Conservation (phyloP, 805 yeast genomes). For the Starmerella bombicola region DNA sequence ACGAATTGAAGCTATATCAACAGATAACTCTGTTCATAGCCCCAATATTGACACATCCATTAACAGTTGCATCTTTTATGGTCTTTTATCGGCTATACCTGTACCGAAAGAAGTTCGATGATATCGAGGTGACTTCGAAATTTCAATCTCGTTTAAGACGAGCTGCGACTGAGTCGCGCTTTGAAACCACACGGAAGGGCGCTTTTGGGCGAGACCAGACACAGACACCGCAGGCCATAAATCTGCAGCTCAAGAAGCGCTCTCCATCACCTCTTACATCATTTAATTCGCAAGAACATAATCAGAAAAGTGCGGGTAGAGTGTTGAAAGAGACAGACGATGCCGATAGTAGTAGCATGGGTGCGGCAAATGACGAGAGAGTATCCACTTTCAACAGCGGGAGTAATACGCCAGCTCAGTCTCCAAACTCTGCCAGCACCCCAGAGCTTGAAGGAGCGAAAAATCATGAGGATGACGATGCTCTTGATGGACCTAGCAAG, state of each 20-base stretch:
- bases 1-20: conserved; percentile 56
- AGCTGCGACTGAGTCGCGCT: conserved; percentile 49
- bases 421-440: background rate
- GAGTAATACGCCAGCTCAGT: background rate
- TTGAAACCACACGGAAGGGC: conserved; percentile 21
- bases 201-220: background rate
- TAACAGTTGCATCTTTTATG: conserved; percentile 69
- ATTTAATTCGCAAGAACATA: background rate
- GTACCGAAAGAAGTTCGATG: conserved; percentile 79
- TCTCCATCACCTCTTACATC: background rate
- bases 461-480: conserved; percentile 1
- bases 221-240: conserved; percentile 2
- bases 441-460: background rate
- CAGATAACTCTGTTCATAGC: conserved; percentile 58
- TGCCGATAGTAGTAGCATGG: conserved; percentile 1
- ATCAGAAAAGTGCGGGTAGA: background rate
- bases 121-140: conserved; percentile 67
- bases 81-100: conserved; percentile 71
- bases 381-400: background rate
- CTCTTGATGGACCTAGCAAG: conserved; percentile 2
- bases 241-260: conserved; percentile 5
- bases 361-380: background rate
- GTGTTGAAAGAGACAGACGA: conserved; percentile 1
- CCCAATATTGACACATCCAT: conserved; percentile 67
- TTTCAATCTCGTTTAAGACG: conserved; percentile 71